These are phyloP conservation scores for Teunomyces pallodes DNA, from an alignment of 805 yeast species.

Conservation along the genomic window DNA sequence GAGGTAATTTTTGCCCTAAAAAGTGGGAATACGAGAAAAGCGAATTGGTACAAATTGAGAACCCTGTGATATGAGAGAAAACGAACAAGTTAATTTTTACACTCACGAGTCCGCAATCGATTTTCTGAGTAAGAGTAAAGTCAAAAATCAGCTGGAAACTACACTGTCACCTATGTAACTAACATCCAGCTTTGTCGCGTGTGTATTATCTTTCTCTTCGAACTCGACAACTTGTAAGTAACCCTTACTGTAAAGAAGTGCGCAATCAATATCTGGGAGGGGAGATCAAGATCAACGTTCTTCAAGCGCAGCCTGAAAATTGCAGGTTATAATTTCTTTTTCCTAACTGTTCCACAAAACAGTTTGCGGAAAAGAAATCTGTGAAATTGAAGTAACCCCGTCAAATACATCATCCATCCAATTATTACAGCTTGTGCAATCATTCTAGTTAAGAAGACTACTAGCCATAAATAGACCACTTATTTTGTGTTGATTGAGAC, in stretches of 20 bases:
- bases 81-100: no score
- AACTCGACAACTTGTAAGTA: background rate
- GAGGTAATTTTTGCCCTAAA: no score
- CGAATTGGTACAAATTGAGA: no score
- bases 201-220: no score
- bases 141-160: no score
- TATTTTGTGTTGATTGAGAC: background rate
- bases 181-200: no score
- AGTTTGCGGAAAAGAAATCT: slow-evolving; percentile 1
- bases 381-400: slow-evolving; percentile 4
- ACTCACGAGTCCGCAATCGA: no score
- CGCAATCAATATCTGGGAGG: background rate
- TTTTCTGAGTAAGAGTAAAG: no score
- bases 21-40: no score
- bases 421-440: background rate
- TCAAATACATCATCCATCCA: slow-evolving; percentile 1
- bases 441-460: background rate
- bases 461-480: background rate
- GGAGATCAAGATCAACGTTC: background rate
- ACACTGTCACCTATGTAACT: no score
- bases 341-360: background rate
- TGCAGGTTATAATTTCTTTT: slow-evolving; percentile 3
- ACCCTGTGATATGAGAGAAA: no score
- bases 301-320: background rate
- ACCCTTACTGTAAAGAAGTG: no score